Base-by-base conservation (phyloP, 768 basidiomycete species). In the Agaricus sinodeliciosus region DNA sequence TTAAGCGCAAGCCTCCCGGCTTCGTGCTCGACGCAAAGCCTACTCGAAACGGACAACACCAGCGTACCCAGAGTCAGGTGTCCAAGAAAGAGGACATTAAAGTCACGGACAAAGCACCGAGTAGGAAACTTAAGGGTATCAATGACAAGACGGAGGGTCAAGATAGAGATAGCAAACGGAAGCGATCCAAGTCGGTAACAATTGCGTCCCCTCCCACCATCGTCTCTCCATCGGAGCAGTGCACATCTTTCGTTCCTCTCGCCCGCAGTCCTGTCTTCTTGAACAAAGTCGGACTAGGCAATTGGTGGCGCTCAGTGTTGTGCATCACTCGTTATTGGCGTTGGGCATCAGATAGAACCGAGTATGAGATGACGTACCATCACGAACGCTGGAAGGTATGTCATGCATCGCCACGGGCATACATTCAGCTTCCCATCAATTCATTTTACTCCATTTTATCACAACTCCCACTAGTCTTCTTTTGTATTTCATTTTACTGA, bases 351-450 rank as follows among this genome's bases (percentile, higher is more conserved):
- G 72, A 68, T 9, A 59, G 73, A 49, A 74, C 72, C 49, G 76
- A 76, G 56, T 80, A 76, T 48, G 68, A 72, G 43, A 58, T 78
- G 34, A 50, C 63, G 15, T 72, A 74, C 57, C 63, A 69, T n/a
- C 66, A 69, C 31, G 71, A 73, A 49, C 74, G 73, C 28, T 79
- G 77, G 77, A 70, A 76, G 71, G 72, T 73, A 57, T 8, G 65
- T 55, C n/a, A 12, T 12, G 6, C 12, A 39, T n/a, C 37, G 37
- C 37, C 9, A 35, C 13, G 22, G 22, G 2, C 34, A 4, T 16
- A 42, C 26, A 4, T 11, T 15, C 27, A 6, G 40, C 6, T 40
- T 4, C 22, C 27, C 41, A 35, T 34, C 11, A 50, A 15, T 26
- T 22, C 22, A 22, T 22, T n/a, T 22, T 22, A 22, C 3, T 22